Evolutionary conservation across 805 yeast genomes (phyloP), one percentile per base, ranked within the genome.

Genomic region (Debaryomyces tyrocola): DNA sequence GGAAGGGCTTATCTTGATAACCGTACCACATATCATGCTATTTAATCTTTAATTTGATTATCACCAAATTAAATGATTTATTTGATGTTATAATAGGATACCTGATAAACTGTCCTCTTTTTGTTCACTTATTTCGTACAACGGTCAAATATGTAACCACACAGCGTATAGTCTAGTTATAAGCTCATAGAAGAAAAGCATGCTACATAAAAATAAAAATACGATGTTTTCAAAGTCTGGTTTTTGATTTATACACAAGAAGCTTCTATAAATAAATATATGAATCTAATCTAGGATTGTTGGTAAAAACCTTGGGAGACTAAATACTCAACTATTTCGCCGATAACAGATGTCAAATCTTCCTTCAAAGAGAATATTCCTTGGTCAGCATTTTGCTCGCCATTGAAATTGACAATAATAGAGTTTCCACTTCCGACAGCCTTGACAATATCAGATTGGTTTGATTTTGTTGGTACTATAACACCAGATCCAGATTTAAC

Each of bases 401-500:
- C 63, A 29, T 45, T 57, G 15, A 55, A 48, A 42, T 55, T 53
- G n/a, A 71, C 62, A 15, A 62, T 50, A 38, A 88, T 77, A 47
- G 84, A 74, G 46, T 87, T 82, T 36, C 82, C 77, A 39, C 76
- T 77, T 49, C 79, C 76, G 37, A 77, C 71, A 40, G 79, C 62
- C 51, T 78, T 82, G 21, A 84, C 77, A 51, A 89, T 72, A 50
- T 84, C 87, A 37, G 87, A 80, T 39, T 75, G 69, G 29, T 68
- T 67, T 18, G 83, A 14, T 14, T 31, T 69, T 18, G 80, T 66
- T 46, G 71, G 73, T 48, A 80, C 67, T 53, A 91, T 86, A 36
- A 92, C 92, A 56, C 96, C 98, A 8, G 96, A 74, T 47, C 97
- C 97, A n/a, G 97, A 82, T 63, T 88, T 83, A 37, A 86, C 85